A percentile compares a stretch with the other conserved stretches of the same genome.
These are phyloP conservation scores for Apiotrichum akiyoshidainum DNA, from an alignment of 1,284 basidiomycete genomes.

Conservation along the genomic window DNA sequence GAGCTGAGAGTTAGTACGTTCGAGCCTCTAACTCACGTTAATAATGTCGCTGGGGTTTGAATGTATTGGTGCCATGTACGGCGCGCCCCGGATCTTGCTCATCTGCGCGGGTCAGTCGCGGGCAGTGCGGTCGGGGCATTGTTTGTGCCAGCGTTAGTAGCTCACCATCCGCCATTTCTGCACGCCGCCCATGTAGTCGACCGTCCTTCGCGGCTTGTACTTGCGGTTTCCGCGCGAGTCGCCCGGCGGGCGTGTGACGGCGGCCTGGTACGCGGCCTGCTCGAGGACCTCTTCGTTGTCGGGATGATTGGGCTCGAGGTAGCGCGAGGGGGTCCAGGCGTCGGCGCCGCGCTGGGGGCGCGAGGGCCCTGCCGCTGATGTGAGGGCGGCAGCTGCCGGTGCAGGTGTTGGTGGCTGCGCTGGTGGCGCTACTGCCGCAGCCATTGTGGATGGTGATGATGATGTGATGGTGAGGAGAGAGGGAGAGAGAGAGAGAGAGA, in stretches of 20 bases:
- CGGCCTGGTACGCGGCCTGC: constrained; percentile 69
- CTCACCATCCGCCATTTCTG: constrained; percentile 77
- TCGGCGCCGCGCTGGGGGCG: constrained; percentile 24
- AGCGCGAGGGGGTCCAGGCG: constrained; percentile 54
- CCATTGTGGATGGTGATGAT: background rate
- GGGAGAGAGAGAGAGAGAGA: background rate
- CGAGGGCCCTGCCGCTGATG: constrained; percentile 28
- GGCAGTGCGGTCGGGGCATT: too few species aligned
- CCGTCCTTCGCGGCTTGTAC: constrained; percentile 84
- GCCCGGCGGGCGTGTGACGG: constrained; percentile 53
- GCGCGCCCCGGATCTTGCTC: constrained; percentile 58
- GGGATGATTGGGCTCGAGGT: constrained; percentile 59
- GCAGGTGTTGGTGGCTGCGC: background rate
- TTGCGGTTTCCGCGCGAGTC: constrained; percentile 69
- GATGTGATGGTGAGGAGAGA: background rate
- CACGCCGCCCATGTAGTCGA: constrained; percentile 87
- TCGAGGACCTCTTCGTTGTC: constrained; percentile 71
- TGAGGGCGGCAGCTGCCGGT: background rate
- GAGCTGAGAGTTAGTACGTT: constrained; percentile 57
- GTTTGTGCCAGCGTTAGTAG: constrained; percentile 17
- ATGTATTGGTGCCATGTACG: constrained; percentile 69
- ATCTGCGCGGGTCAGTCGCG: constrained; percentile 53
- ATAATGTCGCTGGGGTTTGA: constrained; percentile 78
- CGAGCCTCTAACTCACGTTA: constrained; percentile 59
- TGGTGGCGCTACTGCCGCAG: background rate